A percentile compares a stretch with the other conserved stretches of the same genome.
phyloP scores from a whole-genome alignment of 768 basidiomycete genomes.

The Lactarius sp. region DNA sequence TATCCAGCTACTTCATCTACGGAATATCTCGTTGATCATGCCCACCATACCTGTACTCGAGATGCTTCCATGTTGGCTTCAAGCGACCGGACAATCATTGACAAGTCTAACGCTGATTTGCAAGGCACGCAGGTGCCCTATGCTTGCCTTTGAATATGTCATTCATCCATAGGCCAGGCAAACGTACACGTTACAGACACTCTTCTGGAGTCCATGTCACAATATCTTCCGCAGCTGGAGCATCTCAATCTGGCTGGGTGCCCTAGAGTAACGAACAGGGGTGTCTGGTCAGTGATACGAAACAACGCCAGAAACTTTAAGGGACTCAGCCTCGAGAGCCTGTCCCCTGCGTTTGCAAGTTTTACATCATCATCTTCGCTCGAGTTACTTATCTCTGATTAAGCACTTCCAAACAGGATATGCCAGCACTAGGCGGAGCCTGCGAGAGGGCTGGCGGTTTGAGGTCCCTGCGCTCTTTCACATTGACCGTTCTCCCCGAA shows the following conservation, averaged over 20 bases:
- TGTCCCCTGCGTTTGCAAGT: constrained; percentile 58
- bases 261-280: constrained; percentile 57
- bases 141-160: background rate
- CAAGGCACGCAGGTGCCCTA: constrained; percentile 43
- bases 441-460: constrained; percentile 39
- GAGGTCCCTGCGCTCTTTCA: constrained; percentile 48
- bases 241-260: constrained; percentile 63
- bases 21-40: constrained; percentile 68
- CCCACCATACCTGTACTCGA: constrained; percentile 52
- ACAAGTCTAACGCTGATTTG: constrained; percentile 62
- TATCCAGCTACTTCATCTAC: constrained; percentile 45
- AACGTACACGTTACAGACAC: constrained; percentile 56
- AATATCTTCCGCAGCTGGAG: constrained; percentile 46
- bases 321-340: constrained; percentile 55
- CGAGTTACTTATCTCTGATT: background rate
- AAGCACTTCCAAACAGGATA: constrained; percentile 41
- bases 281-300: constrained; percentile 49
- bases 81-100: constrained; percentile 41
- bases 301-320: constrained; percentile 44
- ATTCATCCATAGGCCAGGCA: constrained; percentile 36
- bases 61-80: constrained; percentile 49
- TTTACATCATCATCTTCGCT: constrained; percentile 7
- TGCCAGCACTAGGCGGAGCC: constrained; percentile 40
- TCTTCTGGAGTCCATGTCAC: constrained; percentile 46
- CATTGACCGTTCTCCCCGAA: constrained; percentile 45